Conservation (phyloP, 495 filamentous ascomycete species). For the Penicillium waksmanii region DNA sequence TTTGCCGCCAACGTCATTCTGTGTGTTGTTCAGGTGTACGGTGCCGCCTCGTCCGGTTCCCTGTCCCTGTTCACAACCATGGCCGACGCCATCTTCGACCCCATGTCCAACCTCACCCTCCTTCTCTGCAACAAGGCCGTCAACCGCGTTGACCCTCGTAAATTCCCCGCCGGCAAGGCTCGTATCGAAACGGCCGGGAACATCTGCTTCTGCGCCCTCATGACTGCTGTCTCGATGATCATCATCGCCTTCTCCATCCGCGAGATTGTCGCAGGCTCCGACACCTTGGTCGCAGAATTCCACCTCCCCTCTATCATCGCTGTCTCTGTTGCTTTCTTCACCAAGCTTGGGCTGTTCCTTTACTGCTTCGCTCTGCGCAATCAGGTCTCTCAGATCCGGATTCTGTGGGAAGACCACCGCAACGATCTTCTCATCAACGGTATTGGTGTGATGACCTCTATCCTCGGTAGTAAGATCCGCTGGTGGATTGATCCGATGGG, state of each 20-base stretch:
- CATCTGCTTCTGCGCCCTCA: constrained; percentile 96
- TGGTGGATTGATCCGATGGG: constrained; percentile 98
- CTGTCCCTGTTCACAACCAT: constrained; percentile 97
- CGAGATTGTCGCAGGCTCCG: constrained; percentile 59
- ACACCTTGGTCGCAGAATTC: constrained; percentile 59
- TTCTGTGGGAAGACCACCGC: constrained; percentile 90
- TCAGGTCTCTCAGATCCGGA: constrained; percentile 86
- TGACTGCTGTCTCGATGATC: constrained; percentile 88
- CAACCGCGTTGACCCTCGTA: constrained; percentile 81
- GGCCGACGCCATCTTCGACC: constrained; percentile 96
- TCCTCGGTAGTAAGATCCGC: constrained; percentile 80
- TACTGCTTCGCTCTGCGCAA: constrained; percentile 93
- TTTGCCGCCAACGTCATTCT: constrained; percentile 84
- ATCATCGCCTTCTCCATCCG: constrained; percentile 83
- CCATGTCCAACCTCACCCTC: constrained; percentile 85
- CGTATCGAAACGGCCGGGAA: constrained; percentile 96
- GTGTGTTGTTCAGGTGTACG: constrained; percentile 83
- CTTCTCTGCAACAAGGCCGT: constrained; percentile 89
- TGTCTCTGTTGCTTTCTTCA: constrained; percentile 80
- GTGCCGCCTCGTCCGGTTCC: constrained; percentile 80
- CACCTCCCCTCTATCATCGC: constrained; percentile 86
- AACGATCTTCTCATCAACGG: constrained; percentile 90
- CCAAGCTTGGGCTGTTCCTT: constrained; percentile 81
- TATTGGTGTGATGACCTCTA: constrained; percentile 86
- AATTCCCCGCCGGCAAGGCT: constrained; percentile 92